Conservation (phyloP, 208 protist species). For the Leishmania tarentolae region DNA sequence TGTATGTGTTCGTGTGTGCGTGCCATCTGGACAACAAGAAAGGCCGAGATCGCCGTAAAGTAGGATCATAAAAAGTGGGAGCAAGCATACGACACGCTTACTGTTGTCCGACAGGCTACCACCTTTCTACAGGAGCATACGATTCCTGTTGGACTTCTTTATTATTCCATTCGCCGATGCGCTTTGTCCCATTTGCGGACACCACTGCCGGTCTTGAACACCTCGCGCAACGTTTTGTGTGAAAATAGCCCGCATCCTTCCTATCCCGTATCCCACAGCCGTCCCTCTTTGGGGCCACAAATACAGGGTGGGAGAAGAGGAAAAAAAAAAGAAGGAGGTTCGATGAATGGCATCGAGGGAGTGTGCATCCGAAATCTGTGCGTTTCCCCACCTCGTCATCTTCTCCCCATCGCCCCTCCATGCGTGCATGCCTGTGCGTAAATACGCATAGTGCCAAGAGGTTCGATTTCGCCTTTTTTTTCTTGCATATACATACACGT, state of each 20-base stretch:
- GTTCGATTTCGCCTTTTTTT: neutral
- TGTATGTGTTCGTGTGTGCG: neutral
- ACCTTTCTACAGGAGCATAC: neutral
- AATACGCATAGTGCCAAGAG: neutral
- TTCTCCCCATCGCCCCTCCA: neutral
- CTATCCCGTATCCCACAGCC: neutral
- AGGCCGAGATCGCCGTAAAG: neutral
- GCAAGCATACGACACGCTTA: neutral
- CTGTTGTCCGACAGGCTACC: neutral
- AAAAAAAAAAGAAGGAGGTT: neutral
- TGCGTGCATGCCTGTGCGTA: neutral
- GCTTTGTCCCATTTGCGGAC: neutral
- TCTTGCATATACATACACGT: neutral
- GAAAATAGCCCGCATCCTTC: neutral
- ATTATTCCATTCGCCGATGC: neutral
- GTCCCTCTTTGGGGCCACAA: neutral
- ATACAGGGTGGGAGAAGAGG: neutral
- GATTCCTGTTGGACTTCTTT: neutral
- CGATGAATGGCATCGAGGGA: neutral
- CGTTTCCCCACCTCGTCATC: neutral
- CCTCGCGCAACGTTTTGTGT: neutral
- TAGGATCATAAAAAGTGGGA: neutral
- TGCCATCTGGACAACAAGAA: neutral
- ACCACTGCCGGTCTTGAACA: neutral
- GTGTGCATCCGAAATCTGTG: neutral